These are phyloP conservation scores for Nymphaea colorata DNA, from an alignment of 164 flowering plant species.

Conservation along the genomic window DNA sequence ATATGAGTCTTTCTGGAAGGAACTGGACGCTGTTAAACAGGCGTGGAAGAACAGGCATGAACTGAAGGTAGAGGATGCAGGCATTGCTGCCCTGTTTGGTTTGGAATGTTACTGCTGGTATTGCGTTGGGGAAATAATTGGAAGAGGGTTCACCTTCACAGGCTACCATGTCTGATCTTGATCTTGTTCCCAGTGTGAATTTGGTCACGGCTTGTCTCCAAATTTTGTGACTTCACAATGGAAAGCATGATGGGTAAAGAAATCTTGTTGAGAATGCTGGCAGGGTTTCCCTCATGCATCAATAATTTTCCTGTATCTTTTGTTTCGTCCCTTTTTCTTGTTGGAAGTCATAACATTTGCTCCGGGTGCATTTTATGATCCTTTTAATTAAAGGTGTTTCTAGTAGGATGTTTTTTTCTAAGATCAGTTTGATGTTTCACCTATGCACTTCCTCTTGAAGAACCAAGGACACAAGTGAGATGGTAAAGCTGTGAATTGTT, in stretches of 20 bases:
- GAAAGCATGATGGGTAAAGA: neutral
- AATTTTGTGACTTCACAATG: neutral
- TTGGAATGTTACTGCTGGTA: slow-evolving; percentile 12
- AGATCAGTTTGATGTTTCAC: too few species aligned
- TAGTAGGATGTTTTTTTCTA: too few species aligned
- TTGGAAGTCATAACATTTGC: too few species aligned
- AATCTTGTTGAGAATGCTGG: neutral
- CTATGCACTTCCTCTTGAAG: too few species aligned
- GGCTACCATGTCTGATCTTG: slow-evolving; percentile 10
- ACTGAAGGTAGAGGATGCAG: slow-evolving; percentile 15
- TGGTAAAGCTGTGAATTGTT: too few species aligned
- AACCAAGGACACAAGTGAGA: too few species aligned
- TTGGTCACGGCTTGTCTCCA: neutral
- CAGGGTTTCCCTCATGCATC: neutral
- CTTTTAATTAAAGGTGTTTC: too few species aligned
- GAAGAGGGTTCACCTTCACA: slow-evolving; percentile 16
- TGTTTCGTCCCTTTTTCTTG: neutral
- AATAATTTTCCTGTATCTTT: neutral
- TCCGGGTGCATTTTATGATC: too few species aligned
- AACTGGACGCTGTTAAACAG: slow-evolving; percentile 11
- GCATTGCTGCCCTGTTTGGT: slow-evolving; percentile 13
- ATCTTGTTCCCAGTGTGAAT: neutral
- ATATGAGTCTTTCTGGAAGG: slow-evolving; percentile 13
- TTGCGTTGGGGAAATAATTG: slow-evolving; percentile 13
- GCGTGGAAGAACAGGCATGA: slow-evolving; percentile 12